Evolutionary conservation across 306 rosid species (phyloP).

Genomic region (Gastrolobium villosum): DNA sequence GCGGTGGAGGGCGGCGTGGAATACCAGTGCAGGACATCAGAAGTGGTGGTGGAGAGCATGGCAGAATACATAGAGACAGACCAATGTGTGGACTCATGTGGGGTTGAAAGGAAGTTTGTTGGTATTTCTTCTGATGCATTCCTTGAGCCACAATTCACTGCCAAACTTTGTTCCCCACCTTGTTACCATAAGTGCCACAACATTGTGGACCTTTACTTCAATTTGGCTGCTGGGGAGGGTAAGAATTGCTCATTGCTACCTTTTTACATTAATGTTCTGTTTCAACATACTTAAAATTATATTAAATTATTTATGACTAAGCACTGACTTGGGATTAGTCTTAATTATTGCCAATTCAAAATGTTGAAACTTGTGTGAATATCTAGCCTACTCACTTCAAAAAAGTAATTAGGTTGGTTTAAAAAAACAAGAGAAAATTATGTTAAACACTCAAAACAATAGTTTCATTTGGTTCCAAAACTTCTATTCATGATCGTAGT

Average conservation of each 20-base stretch:
- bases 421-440: not conserved
- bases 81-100: slow-evolving; percentile 75
- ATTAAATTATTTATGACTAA: too few species aligned
- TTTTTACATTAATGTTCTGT: not conserved
- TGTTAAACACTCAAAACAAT: not conserved
- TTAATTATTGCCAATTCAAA: too few species aligned
- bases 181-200: slow-evolving; percentile 83
- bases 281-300: too few species aligned
- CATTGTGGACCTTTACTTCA: slow-evolving; percentile 78
- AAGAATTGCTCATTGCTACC: slow-evolving; percentile 14
- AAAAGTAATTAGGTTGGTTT: too few species aligned
- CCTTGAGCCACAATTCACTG: slow-evolving; percentile 77
- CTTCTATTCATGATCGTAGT: not conserved
- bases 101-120: slow-evolving; percentile 71
- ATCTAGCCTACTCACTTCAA: too few species aligned
- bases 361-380: too few species aligned
- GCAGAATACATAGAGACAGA: slow-evolving; percentile 73
- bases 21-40: slow-evolving; percentile 80
- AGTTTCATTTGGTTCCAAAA: not conserved
- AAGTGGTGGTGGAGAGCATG: slow-evolving; percentile 79
- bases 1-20: slow-evolving; percentile 56
- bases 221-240: slow-evolving; percentile 87
- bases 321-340: too few species aligned
- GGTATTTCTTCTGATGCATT: slow-evolving; percentile 87
- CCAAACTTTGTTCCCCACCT: slow-evolving; percentile 74